Evolutionary conservation across 1,139 yeast genomes (phyloP), one percentile per base, ranked within the genome.

Genomic region (Yamadazyma oceani): DNA sequence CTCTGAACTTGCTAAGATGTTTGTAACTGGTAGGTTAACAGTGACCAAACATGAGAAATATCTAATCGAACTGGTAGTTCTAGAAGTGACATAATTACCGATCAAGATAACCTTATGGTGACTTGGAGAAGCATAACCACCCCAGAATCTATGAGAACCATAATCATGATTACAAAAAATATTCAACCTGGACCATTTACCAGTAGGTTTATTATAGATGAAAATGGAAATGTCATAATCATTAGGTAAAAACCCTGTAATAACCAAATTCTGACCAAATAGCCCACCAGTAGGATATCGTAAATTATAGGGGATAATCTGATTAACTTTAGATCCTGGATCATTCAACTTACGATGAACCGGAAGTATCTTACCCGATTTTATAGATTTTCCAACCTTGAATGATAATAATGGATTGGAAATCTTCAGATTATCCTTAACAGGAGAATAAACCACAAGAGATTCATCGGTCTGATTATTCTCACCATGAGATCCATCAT

Each of bases 41-140:
- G 82, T 68, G 5, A 82, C 59, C 54, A 82, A 59, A 28, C 66
- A 53, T 26, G 80, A 79, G 55, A 82, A 84, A 48, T 67, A 79
- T 41, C 85, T 75, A 5, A 80, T 69, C 34, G 81, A 67, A 40
- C 82, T 73, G 7, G 77, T 62, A 9, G 77, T 65, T 28, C 64
- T 61, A 2, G 77, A 70, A 16, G 80, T 73, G 14, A 67, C 60
- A 32, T 62, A 62, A 41, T 74, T 68, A 0, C 88, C 92, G 41
- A 78, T 55, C 34, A 75, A 60, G 6, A 74, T 68, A 2, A 82
- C 80, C 52, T 79, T 80, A 53, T 83, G 90, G 58, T 84, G 92
- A 1, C 89, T 81, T 32, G 73, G 74, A 92, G 92, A 84, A 0
- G 80, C 79, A 58, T 75, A 80, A 0, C 85, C 80, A 42, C 79